A percentile compares a stretch with the other conserved stretches of the same genome.
Conservation (phyloP, 129 eudicot genomes). For the Artemisia argyi region DNA sequence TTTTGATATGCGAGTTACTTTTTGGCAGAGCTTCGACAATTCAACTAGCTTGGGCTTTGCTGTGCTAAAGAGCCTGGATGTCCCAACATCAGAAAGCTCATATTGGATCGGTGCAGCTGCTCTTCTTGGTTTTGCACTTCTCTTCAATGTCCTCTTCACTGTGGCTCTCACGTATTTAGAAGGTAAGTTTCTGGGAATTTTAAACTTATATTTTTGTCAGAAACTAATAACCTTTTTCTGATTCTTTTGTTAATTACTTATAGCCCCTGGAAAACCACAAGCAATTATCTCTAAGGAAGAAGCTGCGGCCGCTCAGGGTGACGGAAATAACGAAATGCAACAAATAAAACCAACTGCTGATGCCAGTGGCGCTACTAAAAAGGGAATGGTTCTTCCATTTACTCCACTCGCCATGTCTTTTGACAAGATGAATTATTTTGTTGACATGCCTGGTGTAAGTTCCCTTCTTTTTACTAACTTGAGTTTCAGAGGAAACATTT, state of each 20-base stretch:
- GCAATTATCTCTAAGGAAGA: constrained; percentile 61
- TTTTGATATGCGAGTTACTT: not conserved
- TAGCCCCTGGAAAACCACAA: constrained; percentile 72
- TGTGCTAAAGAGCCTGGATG: constrained; percentile 36
- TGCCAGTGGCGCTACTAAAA: constrained; percentile 33
- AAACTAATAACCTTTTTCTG: no score
- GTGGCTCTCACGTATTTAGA: constrained; percentile 49
- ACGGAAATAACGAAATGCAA: constrained; percentile 4
- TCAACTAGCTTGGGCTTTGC: constrained; percentile 47
- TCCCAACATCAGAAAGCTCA: constrained; percentile 43
- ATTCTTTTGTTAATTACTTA: no score
- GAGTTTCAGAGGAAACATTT: not conserved
- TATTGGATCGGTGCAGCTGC: constrained; percentile 55
- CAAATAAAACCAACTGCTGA: constrained; percentile 19
- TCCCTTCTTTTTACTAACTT: not conserved
- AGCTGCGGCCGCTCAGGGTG: constrained; percentile 33
- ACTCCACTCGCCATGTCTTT: constrained; percentile 58
- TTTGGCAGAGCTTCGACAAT: constrained; percentile 50
- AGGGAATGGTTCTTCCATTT: constrained; percentile 67
- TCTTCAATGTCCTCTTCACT: constrained; percentile 47
- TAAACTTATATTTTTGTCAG: no score
- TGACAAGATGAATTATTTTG: constrained; percentile 44
- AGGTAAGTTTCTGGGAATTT: no score
- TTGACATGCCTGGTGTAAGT: constrained; percentile 64
- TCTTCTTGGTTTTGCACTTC: constrained; percentile 46